Conservation (phyloP, 371 early-diverging fungal species). For the Cokeromyces recurvatus region DNA sequence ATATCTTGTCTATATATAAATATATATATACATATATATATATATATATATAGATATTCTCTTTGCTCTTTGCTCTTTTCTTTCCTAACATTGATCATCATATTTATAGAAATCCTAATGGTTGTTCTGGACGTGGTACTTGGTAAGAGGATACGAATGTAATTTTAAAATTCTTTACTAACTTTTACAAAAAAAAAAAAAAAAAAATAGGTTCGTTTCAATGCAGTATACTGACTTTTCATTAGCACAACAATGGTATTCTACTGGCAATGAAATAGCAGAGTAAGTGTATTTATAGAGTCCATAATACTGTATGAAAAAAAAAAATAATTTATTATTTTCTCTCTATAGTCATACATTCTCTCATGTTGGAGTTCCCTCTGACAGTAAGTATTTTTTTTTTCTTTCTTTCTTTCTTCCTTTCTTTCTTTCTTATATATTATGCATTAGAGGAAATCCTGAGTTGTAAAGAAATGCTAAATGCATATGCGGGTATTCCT, state of each 20-base stretch:
- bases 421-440: not conserved
- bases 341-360: conserved; percentile 60
- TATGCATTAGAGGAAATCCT: conserved; percentile 48
- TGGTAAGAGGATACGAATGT: conserved; percentile 5
- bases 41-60: not conserved
- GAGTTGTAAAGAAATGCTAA: conserved; percentile 52
- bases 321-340: too few species aligned
- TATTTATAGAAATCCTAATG: conserved; percentile 49
- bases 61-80: not conserved
- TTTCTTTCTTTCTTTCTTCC: not conserved
- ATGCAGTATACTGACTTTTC: conserved; percentile 63
- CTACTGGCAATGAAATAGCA: conserved; percentile 65
- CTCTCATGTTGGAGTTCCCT: conserved; percentile 48
- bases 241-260: conserved; percentile 65
- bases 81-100: not conserved
- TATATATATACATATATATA: not conserved
- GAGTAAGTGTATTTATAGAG: conserved; percentile 32
- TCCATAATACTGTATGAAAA: too few species aligned
- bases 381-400: conserved; percentile 25
- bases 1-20: not conserved
- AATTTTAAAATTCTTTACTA: not conserved
- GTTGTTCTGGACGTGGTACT: conserved; percentile 51
- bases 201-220: conserved; percentile 43
- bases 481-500: conserved; percentile 61
- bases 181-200: too few species aligned